Percentiles rank a stretch among this genome's conserved stretches.
Conservation (phyloP, 2,329 filamentous ascomycete species). For the Sporothrix luriei region DNA sequence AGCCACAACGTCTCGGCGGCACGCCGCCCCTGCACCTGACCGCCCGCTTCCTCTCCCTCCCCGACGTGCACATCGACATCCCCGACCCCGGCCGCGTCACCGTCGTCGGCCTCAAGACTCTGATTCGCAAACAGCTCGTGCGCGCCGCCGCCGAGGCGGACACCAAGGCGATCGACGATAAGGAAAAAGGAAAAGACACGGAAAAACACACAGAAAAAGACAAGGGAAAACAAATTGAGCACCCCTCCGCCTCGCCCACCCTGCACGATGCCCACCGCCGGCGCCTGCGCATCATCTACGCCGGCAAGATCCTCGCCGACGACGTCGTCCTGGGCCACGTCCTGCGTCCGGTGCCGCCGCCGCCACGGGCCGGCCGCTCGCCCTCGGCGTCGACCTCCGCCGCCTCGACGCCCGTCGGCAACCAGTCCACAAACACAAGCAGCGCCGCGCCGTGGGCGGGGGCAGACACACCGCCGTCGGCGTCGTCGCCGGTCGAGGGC, state of each 20-base stretch:
- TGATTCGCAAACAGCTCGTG: slow-evolving; percentile 70
- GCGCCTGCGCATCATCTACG: slow-evolving; percentile 85
- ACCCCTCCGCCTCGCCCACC: background rate
- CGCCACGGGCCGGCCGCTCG: slow-evolving; percentile 49
- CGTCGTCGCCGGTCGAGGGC: slow-evolving; percentile 39
- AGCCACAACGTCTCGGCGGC: background rate
- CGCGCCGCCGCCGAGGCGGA: slow-evolving; percentile 41
- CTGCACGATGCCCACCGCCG: slow-evolving; percentile 50
- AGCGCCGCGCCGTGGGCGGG: background rate
- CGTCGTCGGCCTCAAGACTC: slow-evolving; percentile 76
- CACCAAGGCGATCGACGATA: slow-evolving; percentile 43
- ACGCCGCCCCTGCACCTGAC: slow-evolving; percentile 67
- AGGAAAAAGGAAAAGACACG: slow-evolving; percentile 6
- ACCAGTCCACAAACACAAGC: background rate
- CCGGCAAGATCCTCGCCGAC: slow-evolving; percentile 83
- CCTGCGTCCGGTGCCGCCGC: slow-evolving; percentile 64
- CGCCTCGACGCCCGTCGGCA: slow-evolving; percentile 32
- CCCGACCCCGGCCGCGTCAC: slow-evolving; percentile 68
- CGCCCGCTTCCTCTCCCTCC: slow-evolving; percentile 85
- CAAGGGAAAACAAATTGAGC: slow-evolving; percentile 3
- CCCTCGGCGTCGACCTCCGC: slow-evolving; percentile 37
- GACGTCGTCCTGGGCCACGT: slow-evolving; percentile 66
- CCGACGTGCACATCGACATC: slow-evolving; percentile 81
- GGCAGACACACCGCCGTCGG: background rate
- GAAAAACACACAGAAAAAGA: slow-evolving; percentile 21